Base-by-base conservation (phyloP, 352 stramenopile genomes). In the Thraustochytrium sp. region DNA sequence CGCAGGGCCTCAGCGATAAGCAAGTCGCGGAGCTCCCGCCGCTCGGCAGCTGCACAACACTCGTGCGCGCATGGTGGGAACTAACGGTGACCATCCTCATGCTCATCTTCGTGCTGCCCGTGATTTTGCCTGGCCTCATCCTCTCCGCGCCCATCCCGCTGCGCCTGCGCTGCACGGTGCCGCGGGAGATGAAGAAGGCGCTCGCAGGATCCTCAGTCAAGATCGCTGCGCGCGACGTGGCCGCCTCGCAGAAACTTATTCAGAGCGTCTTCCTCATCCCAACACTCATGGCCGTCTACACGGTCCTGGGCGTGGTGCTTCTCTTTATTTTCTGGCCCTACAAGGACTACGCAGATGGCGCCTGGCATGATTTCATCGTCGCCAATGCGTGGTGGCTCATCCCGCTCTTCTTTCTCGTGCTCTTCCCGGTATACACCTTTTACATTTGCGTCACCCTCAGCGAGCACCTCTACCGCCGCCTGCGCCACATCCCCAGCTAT, bases 191-290 rank as follows among this genome's bases (percentile, higher is more conserved):
- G 56, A 92, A 93, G 68, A 95, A 92, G 36, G 92, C 93, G 59
- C 76, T 90, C 44, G 87, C 86, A 21, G 84, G 91, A 9, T 97
- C 92, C 62, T 95, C 93, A 72, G 94, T 97, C 65, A 97, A 97
- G 84, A 90, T 97, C 48, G 88, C 90, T 29, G 94, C 89, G 38
- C 90, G 90, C 23, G 94, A 97, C 72, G 93, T 97, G 3, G 73
- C 97, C 55, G 76, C 96, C 29, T 95, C 90, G 86, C 96, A 97
- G 87, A 97, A 97, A 87, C 96, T 97, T 76, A 88, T 94, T 72
- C 94, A 96, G 56, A 96, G 91, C 44, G 94, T 96, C 40, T 88
- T 97, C 42, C 90, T 94, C 0, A 92, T 97, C 63, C 93, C 93
- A 13, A 82, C 90, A 72, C 88, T 97, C 9, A 95, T 92, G 89